Evolutionary conservation across 2,329 filamentous ascomycete species (phyloP), one percentile per base, ranked within the genome.

Genomic region (Talaromyces sp.): DNA sequence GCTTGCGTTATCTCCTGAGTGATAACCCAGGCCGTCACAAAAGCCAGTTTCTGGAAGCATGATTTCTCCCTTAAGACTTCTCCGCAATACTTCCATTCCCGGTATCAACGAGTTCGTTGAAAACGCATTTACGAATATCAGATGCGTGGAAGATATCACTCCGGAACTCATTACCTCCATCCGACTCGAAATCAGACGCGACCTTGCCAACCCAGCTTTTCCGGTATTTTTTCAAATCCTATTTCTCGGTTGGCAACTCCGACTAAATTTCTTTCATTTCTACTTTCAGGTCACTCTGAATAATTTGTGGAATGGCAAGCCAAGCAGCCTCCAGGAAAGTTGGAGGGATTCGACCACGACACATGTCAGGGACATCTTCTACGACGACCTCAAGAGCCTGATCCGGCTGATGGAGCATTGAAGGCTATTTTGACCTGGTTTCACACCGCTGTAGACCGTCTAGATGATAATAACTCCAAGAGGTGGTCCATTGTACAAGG

Each of bases 241-340:
- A 31, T 43, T 39, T 33, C 7, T 1, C 17, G n/a, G 11, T 19
- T 47, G 27, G 15, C 17, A 8, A 7, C n/a, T 47, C 35, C 35
- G 27, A 31, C 10, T 47, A 27, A 22, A 0, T 11, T 27, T 60
- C 27, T 35, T 22, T 31, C 56, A 19, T 47, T 15, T 22, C 43
- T 47, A 9, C 41, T 17, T 11, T 17, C 13, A 61, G 58, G n/a
- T 61, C 19, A 61, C 41, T 37, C 13, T 61, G 10, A 9, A 13
- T 15, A 49, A 61, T 61, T 35, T 49, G n/a, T 10, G 58, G 58
- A 49, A 61, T 61, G 58, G 58, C 39, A 49, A 49, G n/a, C 43
- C 7, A 49, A 35, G 13, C 43, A 61, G 11, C 39, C 27, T 6
- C 43, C 47, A 27, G 41, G 49, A 22, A 47, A 27, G n/a, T 37